Conservation (phyloP, 768 basidiomycete genomes). For the Kockovaella imperatae region DNA sequence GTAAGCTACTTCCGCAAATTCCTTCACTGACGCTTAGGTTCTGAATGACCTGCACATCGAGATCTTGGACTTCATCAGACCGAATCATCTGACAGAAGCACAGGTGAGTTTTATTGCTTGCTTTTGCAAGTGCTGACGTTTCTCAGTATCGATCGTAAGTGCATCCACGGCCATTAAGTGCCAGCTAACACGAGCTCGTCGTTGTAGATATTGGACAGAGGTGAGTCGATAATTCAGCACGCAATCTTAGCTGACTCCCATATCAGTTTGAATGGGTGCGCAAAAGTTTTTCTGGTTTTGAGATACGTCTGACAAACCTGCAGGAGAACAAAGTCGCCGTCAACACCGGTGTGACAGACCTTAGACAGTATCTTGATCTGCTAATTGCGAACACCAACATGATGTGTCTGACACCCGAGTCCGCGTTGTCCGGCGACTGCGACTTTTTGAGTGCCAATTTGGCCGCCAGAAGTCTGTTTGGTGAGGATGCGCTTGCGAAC, state of each 20-base stretch:
- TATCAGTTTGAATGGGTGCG: constrained; percentile 99
- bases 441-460: constrained; percentile 95
- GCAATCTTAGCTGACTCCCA: constrained; percentile 59
- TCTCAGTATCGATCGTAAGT: background rate
- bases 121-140: no score
- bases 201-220: background rate
- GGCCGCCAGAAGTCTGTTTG: constrained; percentile 90
- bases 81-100: constrained; percentile 88
- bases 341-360: constrained; percentile 65
- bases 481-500: constrained; percentile 97
- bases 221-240: constrained; percentile 4
- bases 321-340: constrained; percentile 99
- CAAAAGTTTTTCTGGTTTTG: no score
- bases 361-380: constrained; percentile 81
- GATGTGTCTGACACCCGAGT: constrained; percentile 87
- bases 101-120: constrained; percentile 63
- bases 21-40: background rate
- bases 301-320: no score
- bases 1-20: constrained; percentile 72
- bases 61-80: constrained; percentile 97
- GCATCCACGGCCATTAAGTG: background rate
- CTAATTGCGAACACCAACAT: constrained; percentile 97
- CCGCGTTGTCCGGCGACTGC: constrained; percentile 83
- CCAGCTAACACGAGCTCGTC: background rate
- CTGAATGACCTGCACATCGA: constrained; percentile 61